These are phyloP conservation scores for Solanum peruvianum DNA, from an alignment of 257 asterid species.

Conservation along the genomic window DNA sequence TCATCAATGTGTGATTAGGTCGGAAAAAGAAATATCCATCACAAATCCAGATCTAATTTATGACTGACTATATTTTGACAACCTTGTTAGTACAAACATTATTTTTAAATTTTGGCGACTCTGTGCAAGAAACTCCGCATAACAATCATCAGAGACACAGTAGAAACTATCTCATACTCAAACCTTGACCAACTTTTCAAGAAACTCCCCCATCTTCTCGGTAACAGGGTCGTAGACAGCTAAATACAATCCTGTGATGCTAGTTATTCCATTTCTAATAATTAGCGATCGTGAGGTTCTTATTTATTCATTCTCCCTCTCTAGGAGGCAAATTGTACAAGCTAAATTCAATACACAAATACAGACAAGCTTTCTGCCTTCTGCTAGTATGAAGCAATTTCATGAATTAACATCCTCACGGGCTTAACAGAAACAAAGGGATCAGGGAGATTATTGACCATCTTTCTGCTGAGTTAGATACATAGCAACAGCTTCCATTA, in stretches of 20 bases:
- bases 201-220: not conserved
- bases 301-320: not conserved
- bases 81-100: not conserved
- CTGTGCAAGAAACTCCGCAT: not conserved
- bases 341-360: not conserved
- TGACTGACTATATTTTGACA: not conserved
- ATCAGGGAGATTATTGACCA: not conserved
- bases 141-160: not conserved
- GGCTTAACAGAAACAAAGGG: not conserved
- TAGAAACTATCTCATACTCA: not conserved
- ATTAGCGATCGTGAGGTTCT: not conserved
- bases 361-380: not conserved
- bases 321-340: not conserved
- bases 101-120: not conserved
- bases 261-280: not conserved
- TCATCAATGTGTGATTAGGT: not conserved
- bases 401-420: not conserved
- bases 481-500: constrained; percentile 33
- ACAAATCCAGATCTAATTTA: not conserved
- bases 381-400: not conserved
- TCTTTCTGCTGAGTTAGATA: constrained; percentile 2
- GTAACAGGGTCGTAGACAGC: not conserved
- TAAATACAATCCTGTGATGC: not conserved
- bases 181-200: not conserved
- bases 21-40: not conserved